phyloP scores from a whole-genome alignment of 1,284 basidiomycete species.

The Termitomyces sp. region DNA sequence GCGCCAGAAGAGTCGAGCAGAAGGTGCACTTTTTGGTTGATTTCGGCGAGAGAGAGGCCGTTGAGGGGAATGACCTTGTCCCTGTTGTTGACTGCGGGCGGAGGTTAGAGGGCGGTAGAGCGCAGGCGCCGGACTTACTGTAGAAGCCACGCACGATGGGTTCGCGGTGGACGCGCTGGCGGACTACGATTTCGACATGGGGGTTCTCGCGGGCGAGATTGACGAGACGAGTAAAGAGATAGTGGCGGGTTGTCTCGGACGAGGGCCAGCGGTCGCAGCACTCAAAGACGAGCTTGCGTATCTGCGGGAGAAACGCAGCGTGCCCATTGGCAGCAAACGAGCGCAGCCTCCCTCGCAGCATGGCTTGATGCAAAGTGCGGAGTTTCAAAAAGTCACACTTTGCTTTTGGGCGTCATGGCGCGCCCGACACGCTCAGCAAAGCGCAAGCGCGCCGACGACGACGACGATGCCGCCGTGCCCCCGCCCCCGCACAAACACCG shows the following conservation, averaged over 20 bases:
- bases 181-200: slow-evolving; percentile 77
- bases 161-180: slow-evolving; percentile 65
- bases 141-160: slow-evolving; percentile 78
- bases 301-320: slow-evolving; percentile 61
- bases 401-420: slow-evolving; percentile 43
- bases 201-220: slow-evolving; percentile 63
- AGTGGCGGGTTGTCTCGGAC: slow-evolving; percentile 65
- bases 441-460: slow-evolving; percentile 54
- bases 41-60: slow-evolving; percentile 62
- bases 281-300: slow-evolving; percentile 81
- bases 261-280: slow-evolving; percentile 80
- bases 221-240: slow-evolving; percentile 58
- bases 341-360: slow-evolving; percentile 53
- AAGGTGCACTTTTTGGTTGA: slow-evolving; percentile 74
- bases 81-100: slow-evolving; percentile 73
- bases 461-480: background rate
- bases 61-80: slow-evolving; percentile 79
- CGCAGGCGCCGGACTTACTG: too few species aligned
- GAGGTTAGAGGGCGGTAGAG: too few species aligned
- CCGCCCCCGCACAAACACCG: slow-evolving; percentile 32
- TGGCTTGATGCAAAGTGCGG: slow-evolving; percentile 18
- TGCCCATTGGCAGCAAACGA: slow-evolving; percentile 69
- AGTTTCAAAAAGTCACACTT: slow-evolving; percentile 15
- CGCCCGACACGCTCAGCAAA: slow-evolving; percentile 75
- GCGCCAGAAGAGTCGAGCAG: slow-evolving; percentile 80